Evolutionary conservation across 2,329 filamentous ascomycete species (phyloP).

Genomic region (Colletotrichum navitas): DNA sequence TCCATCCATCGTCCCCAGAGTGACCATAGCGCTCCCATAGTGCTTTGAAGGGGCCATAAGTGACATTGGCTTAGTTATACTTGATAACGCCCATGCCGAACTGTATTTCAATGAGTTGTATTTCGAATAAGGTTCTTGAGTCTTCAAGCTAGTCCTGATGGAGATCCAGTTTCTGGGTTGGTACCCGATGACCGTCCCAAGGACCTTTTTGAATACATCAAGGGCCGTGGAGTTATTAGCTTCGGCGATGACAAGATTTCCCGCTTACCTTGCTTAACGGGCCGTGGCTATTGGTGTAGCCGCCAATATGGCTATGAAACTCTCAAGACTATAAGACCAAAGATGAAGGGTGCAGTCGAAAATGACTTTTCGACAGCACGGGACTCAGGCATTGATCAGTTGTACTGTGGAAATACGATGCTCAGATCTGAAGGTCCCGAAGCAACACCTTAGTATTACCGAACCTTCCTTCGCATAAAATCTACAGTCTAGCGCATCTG

Average conservation of each 20-base stretch:
- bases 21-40: conserved; percentile 45
- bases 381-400: no score
- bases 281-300: not conserved
- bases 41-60: conserved; percentile 42
- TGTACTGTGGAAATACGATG: no score
- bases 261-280: conserved; percentile 34
- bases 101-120: not conserved
- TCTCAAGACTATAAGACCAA: not conserved
- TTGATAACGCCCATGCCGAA: conserved; percentile 34
- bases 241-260: conserved; percentile 37
- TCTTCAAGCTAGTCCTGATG: conserved; percentile 25
- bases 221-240: conserved; percentile 45
- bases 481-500: no score
- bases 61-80: conserved; percentile 33
- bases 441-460: no score
- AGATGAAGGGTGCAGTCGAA: not conserved
- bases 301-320: not conserved
- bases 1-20: conserved; percentile 43
- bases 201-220: conserved; percentile 41
- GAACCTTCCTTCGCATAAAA: no score
- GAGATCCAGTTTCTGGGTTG: conserved; percentile 40
- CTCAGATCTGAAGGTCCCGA: no score
- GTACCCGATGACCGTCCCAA: conserved; percentile 41
- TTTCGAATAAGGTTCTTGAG: not conserved
- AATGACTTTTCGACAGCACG: no score